Conservation (phyloP, 78 protist species). For the Dictyostelium discoideum region dicty_2.7 NC_007089.4:3965501-3966000, state of each 20-base stretch:
- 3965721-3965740: background rate
- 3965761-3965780: too few species aligned
- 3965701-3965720: background rate
- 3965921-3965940: too few species aligned
- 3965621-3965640: background rate
- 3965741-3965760: too few species aligned
- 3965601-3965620: slow-evolving; percentile 1
- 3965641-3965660: background rate
- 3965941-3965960: too few species aligned
- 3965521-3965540: background rate
- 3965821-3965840: too few species aligned
- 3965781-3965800: too few species aligned
- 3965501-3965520: slow-evolving; percentile 9
- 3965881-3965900: background rate
- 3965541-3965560: background rate
- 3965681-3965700: background rate
- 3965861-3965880: background rate
- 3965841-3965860: background rate
- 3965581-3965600: slow-evolving; percentile 7
- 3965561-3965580: background rate
- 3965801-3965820: too few species aligned
- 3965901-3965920: background rate
- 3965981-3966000: too few species aligned
- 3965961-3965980: too few species aligned
- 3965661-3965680: background rate